Evolutionary conservation across 1,139 yeast genomes (phyloP), one percentile per base, ranked within the genome.

Genomic region (Suhomyces kunorum): DNA sequence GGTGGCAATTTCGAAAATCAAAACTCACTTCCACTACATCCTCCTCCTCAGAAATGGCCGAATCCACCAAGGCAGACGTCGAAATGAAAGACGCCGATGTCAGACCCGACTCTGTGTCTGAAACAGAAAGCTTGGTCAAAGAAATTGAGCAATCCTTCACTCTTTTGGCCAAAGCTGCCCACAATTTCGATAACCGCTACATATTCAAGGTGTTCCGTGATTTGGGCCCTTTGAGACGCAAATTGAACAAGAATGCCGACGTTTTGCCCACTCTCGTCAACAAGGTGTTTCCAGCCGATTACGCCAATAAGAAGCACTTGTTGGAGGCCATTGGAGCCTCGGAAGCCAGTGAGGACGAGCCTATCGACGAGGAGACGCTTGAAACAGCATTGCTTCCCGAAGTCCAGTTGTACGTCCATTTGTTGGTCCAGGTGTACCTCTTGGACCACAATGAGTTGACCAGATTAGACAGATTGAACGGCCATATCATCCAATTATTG

Each of bases 181-280:
- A 80, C 38, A 80, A 81, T 43, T 81, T 82, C 56, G 98, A 92
- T 63, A 87, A 95, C 50, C 80, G 97, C 50, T 87, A 84, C 63
- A 80, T 92, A 37, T 77, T 94, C 62, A 86, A 86, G 58, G 92
- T 88, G 13, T 76, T 92, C 50, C 82, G 96, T 51, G 95, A 88
- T 45, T 71, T 90, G 51, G 87, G 94, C 6, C 71, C 81, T 4
- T 70, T 90, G 48, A 80, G 98, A 66, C 77, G 82, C 44, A 73
- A 77, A 34, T 66, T 89, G 46, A 75, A 71, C 36, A 71, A 72
- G 13, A 51, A 61, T 28, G 55, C 60, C 17, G 74, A 71, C 5
- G 74, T 80, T 6, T 69, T 92, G 44, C 64, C 79, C 5, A 60
- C 68, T 13, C 68, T 86, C 28, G 68, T 89, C 40, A 68, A 70